Conservation (phyloP, 106 monocot genomes). For the Allium cepa region DNA sequence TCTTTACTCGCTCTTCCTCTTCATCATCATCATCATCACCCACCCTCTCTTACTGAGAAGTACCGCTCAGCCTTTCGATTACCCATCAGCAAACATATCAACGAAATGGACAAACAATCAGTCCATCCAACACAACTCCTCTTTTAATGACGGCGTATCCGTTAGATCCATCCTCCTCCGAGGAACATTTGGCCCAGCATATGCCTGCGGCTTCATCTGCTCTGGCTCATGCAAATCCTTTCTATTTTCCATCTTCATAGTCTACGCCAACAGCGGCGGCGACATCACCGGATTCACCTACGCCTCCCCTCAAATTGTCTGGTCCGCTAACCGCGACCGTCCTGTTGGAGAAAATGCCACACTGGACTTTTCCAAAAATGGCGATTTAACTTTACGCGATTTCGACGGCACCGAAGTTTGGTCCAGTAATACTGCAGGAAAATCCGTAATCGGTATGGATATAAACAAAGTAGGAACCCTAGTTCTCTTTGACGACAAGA, state of each 20-base stretch:
- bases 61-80: conserved; percentile 2
- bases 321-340: conserved; percentile 45
- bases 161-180: conserved; percentile 34
- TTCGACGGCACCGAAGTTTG: conserved; percentile 21
- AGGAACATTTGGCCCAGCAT: conserved; percentile 11
- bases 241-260: conserved; percentile 40
- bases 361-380: conserved; percentile 28
- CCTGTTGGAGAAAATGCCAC: conserved; percentile 41
- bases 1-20: not conserved
- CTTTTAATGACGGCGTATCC: conserved; percentile 8
- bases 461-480: conserved; percentile 37
- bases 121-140: conserved; percentile 3
- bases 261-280: conserved; percentile 15
- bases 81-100: conserved; percentile 22
- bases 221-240: conserved; percentile 18
- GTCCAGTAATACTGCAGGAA: conserved; percentile 38
- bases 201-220: conserved; percentile 35
- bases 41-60: not conserved
- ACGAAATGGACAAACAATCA: conserved; percentile 30
- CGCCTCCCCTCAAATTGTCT: conserved; percentile 18
- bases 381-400: conserved; percentile 43
- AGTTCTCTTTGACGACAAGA: conserved; percentile 21
- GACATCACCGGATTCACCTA: too few relatives aligned
- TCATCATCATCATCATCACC: not conserved
- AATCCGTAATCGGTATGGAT: conserved; percentile 21